Evolutionary conservation across 768 basidiomycete species (phyloP), one percentile per base, ranked within the genome.

Genomic region (Leccinum subgranulosum): DNA sequence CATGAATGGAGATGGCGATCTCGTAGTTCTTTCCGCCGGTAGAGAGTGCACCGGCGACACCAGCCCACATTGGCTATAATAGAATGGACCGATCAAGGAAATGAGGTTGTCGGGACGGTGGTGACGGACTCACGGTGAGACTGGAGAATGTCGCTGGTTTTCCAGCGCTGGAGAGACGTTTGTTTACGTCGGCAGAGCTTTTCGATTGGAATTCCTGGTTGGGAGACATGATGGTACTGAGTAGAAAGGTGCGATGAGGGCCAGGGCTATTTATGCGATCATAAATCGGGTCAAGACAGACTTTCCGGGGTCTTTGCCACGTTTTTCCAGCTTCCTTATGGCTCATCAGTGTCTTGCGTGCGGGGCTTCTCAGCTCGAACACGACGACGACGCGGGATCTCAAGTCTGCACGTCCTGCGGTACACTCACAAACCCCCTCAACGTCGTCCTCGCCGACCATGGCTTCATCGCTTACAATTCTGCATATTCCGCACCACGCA

Each of bases 31-130:
- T 81, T 55, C 80, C 82, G 66, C 84, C 82, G 67, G 84, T 79
- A 67, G 85, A 69, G 49, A 84, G 69, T 23, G 74, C 75, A 41
- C 88, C 88, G 3, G 89, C 86, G 51, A 92, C 79, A 65, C 88
- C 91, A 59, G 86, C 88, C 90, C 90, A 93, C 90, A 93, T 91
- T 21, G 90, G 88, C 90, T 92, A 67, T 39, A 65, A 45, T 53
- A 64, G 54, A 10, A 57, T 27, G 21, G 21, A 29, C 10, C 48
- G 43, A 68, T 64, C 51, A 64, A 7, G 6, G 15, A 28, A 53
- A 58, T 55, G 53, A 56, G 7, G 23, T 50, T 19, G 51, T 39
- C 31, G 17, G 33, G 12, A 1, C 48, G 45, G 46, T 43, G 51
- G 41, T 11, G 21, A 43, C 48, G 25, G 56, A 74, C 84, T 73